phyloP scores from a whole-genome alignment of 352 stramenopile species.

The Hyaloperonospora brassicae region DNA sequence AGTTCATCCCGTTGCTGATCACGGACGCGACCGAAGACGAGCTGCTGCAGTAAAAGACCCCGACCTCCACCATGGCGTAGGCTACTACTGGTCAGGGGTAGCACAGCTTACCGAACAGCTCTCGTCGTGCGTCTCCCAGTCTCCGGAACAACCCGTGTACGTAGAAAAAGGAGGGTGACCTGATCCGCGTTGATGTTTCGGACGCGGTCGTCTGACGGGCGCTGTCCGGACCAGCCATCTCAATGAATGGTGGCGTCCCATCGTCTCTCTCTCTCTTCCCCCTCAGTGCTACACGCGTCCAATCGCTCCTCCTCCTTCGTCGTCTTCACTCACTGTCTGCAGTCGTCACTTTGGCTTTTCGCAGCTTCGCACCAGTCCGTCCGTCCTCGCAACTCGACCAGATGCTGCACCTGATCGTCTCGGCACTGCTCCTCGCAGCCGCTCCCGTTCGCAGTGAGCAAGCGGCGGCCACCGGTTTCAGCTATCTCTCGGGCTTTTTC shows the following conservation, averaged over 20 bases:
- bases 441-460: constrained; percentile 2
- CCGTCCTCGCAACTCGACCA: neutral
- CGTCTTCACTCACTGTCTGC: neutral
- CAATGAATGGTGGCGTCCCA: too few species aligned
- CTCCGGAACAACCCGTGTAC: too few species aligned
- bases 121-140: too few species aligned
- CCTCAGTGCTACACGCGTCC: too few species aligned
- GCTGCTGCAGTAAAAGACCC: constrained; percentile 5
- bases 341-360: constrained; percentile 11
- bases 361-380: neutral
- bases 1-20: constrained; percentile 58
- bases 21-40: constrained; percentile 27
- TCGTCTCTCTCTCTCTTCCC: too few species aligned
- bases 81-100: too few species aligned
- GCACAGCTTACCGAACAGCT: too few species aligned
- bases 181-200: constrained; percentile 8
- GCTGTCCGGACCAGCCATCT: too few species aligned
- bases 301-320: too few species aligned
- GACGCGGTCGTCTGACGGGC: too few species aligned
- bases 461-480: constrained; percentile 4
- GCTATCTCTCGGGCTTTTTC: constrained; percentile 18
- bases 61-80: too few species aligned
- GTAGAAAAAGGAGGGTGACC: constrained; percentile 3
- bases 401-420: neutral
- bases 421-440: constrained; percentile 5